Evolutionary conservation across 345 rosid species (phyloP), one percentile per base, ranked within the genome.

Genomic region (Barbarea vulgaris): DNA sequence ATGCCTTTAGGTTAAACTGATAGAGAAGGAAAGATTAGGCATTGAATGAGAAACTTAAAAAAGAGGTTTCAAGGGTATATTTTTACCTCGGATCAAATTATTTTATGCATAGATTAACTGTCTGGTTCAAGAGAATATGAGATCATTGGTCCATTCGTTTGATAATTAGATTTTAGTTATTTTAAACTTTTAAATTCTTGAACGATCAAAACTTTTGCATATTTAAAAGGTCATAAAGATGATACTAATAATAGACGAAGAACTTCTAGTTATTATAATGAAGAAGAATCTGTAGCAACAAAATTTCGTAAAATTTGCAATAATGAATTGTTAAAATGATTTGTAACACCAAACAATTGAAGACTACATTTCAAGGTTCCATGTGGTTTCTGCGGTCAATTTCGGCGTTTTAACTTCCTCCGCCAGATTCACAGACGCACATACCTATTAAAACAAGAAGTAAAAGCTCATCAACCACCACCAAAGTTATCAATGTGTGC

Each of bases 371-470:
- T 89, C 93, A 36, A 92, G 80, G 81, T 86, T 83, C 97, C 96
- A 92, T 9, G 87, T 85, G 5, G 80, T 88, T 83, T 91, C 97
- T 7, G 93, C 97, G 9, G 68, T 88, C 67, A 88, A 24, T 64
- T 87, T 92, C 6, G 97, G 96, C 61, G 82, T 71, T 78, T 86
- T 88, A 33, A 67, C 55, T 75, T 87, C 90, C 51, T 92, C 96
- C 3, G 81, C 89, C 59, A 92, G 81, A 44, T 88, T 85, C 82
- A 92, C 65, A 27, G 93, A 82, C 41, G 96, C 91, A 13, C 78
- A 75, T 22, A 92, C 61, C 97, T 92, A 83, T 48, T 8, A 14
- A 39, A 21, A 17, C 57, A 52, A 30, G 28, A 60, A 59, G 18
- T 58, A 50, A n/a, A 11, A 52, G 1, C 7, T 3, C 10, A 65